Conservation (phyloP, 1,139 yeast genomes). For the Yamadazyma pseudoaaseri region DNA sequence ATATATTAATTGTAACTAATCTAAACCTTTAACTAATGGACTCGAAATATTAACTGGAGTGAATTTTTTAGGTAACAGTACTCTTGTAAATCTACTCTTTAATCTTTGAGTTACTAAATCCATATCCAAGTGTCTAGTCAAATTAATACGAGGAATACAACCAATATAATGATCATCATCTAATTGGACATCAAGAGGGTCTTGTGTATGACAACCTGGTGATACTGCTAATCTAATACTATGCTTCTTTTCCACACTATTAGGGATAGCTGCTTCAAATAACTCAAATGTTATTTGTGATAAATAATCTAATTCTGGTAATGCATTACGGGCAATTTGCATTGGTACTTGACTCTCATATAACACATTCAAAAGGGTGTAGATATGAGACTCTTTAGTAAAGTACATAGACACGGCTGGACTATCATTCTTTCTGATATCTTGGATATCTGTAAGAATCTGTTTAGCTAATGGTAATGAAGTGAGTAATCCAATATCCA, state of each 20-base stretch:
- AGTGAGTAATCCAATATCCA: conserved; percentile 93
- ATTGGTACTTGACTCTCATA: conserved; percentile 95
- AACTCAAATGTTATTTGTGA: conserved; percentile 94
- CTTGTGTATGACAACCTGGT: conserved; percentile 98
- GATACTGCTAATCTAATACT: conserved; percentile 85
- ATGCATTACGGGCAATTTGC: conserved; percentile 89
- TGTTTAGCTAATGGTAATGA: conserved; percentile 93
- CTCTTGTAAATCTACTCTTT: conserved; percentile 80
- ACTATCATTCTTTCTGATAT: conserved; percentile 71
- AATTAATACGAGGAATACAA: conserved; percentile 84
- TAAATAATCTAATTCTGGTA: conserved; percentile 93
- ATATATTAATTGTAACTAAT: no score
- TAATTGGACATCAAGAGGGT: conserved; percentile 92
- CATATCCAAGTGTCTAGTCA: conserved; percentile 92
- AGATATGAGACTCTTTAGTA: conserved; percentile 96
- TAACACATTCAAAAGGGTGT: conserved; percentile 84
- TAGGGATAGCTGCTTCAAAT: conserved; percentile 74
- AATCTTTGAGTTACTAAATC: conserved; percentile 84
- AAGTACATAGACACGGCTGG: conserved; percentile 89
- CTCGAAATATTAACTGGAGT: conserved; percentile 87
- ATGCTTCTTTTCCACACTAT: conserved; percentile 70
- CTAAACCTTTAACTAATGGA: conserved; percentile 41
- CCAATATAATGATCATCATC: conserved; percentile 97
- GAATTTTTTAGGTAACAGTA: conserved; percentile 84
- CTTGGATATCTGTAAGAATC: conserved; percentile 75